A percentile compares a stretch with the other conserved stretches of the same genome.
Conservation (phyloP, 495 filamentous ascomycete genomes). For the Aspergillus panamensis region DNA sequence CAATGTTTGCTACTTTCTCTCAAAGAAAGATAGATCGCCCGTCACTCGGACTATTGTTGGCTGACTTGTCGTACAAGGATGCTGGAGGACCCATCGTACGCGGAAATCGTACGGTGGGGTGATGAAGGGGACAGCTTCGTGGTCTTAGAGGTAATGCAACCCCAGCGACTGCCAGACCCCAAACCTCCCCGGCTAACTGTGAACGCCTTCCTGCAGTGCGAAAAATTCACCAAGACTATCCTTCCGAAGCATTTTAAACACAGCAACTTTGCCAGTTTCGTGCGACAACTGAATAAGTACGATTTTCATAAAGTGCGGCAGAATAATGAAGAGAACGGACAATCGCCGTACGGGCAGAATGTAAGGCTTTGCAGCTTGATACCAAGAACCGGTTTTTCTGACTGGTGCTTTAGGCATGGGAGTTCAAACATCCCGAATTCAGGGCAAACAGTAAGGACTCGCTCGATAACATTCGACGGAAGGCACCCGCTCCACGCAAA, state of each 20-base stretch:
- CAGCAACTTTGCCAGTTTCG: conserved; percentile 98
- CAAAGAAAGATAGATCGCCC: neutral
- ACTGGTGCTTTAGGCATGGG: conserved; percentile 68
- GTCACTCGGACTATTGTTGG: neutral
- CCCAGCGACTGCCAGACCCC: neutral
- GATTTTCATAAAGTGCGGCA: conserved; percentile 99
- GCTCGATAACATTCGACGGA: conserved; percentile 92
- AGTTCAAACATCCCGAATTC: conserved; percentile 98
- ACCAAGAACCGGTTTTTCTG: conserved; percentile 5
- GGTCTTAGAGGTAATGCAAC: conserved; percentile 76
- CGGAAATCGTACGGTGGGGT: conserved; percentile 92
- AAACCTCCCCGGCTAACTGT: conserved; percentile 4
- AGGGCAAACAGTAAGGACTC: conserved; percentile 93
- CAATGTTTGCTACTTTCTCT: conserved; percentile 3
- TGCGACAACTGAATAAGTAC: conserved; percentile 98
- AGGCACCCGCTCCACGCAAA: conserved; percentile 91
- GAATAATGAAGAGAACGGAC: conserved; percentile 89
- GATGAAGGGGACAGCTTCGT: conserved; percentile 95
- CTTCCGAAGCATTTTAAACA: conserved; percentile 99
- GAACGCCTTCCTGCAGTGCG: conserved; percentile 59
- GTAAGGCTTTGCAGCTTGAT: conserved; percentile 49
- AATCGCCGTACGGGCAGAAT: conserved; percentile 86
- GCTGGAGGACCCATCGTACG: conserved; percentile 93
- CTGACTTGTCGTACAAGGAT: conserved; percentile 58
- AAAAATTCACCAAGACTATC: conserved; percentile 97